Conservation (phyloP, 345 rosid species). For the Rhodomyrtus tomentosa region DNA sequence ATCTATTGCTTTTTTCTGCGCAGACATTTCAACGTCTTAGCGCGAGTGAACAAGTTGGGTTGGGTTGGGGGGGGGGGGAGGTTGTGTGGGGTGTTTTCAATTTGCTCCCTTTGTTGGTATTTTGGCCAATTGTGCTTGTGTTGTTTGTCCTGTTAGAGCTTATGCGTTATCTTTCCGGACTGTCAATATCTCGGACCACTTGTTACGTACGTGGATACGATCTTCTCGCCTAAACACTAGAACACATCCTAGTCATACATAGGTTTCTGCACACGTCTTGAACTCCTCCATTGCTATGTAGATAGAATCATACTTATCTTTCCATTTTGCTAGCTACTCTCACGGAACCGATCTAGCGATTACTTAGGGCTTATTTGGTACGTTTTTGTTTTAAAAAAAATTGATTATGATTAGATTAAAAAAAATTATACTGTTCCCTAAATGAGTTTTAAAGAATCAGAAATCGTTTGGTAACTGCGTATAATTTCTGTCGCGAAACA, state of each 20-base stretch:
- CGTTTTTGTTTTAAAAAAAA: too few relatives aligned
- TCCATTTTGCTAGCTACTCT: not conserved
- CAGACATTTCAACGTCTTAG: not conserved
- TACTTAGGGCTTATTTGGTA: too few relatives aligned
- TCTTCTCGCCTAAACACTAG: not conserved
- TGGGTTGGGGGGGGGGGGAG: too few relatives aligned
- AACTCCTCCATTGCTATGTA: not conserved
- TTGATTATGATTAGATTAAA: too few relatives aligned
- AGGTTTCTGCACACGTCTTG: rapidly evolving
- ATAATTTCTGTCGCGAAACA: too few relatives aligned
- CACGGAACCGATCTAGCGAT: rapidly evolving
- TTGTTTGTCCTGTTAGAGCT: not conserved
- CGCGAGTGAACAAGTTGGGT: not conserved
- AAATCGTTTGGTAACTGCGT: too few relatives aligned
- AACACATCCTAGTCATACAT: not conserved
- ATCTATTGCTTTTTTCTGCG: not conserved
- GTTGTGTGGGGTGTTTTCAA: not conserved
- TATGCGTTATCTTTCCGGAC: not conserved
- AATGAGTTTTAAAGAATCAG: too few relatives aligned
- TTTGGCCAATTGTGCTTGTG: not conserved
- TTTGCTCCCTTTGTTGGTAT: not conserved
- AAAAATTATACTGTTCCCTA: too few relatives aligned
- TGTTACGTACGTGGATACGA: rapidly evolving
- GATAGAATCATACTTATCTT: not conserved
- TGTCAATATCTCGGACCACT: not conserved